Base-by-base conservation (phyloP, 202 grass and related monocot species). In the Schoenoplectus tabernaemontani region DNA sequence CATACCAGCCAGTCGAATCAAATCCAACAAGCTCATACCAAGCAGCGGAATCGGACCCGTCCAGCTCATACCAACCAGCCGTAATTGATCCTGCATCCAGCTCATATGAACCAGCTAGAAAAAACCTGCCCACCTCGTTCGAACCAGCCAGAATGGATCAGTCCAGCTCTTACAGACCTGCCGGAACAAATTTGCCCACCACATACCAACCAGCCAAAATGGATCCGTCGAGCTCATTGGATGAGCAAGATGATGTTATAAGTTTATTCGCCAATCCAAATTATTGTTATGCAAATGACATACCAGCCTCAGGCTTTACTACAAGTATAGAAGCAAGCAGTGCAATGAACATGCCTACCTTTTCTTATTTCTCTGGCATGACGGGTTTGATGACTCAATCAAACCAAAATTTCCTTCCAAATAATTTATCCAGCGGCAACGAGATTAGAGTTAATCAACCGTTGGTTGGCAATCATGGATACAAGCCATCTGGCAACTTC, bases 241-340 rank as follows among this genome's bases (percentile, higher is more conserved):
- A 9, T 16, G 75, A 17, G 0, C 28, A 28, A 28, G 79, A 85
- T 2, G 83, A 83, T 37, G 51, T 90, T 4, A 34, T 92, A 1
- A 79, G 88, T 68, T 76, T 56, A 43, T 4, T 85, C 34, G 20
- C 78, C 12, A 78, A 96, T 33, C 62, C 83, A 30, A 44, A 37
- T 33, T 50, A 51, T 42, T 79, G 33, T 70, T 71, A 83, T 85
- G 32, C 24, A 76, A 81, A 73, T 28, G 39, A 75, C 38, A 61
- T 53, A 22, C 7, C 53, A 30, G 72, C 7, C 5, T 78, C 73
- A 44, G 70, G 16, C 20, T 7, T 38, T 54, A n/a, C 33, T 20
- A 48, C 59, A 79, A 57, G n/a, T 23, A 28, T 28, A 28, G 28
- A 28, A 28, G 28, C 28, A 28, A 28, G 28, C 28, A 42, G 10